Percentiles rank a stretch among this genome's conserved stretches.
Evolutionary conservation across 768 basidiomycete species (phyloP).

Genomic region (Hebeloma cylindrosporum): DNA sequence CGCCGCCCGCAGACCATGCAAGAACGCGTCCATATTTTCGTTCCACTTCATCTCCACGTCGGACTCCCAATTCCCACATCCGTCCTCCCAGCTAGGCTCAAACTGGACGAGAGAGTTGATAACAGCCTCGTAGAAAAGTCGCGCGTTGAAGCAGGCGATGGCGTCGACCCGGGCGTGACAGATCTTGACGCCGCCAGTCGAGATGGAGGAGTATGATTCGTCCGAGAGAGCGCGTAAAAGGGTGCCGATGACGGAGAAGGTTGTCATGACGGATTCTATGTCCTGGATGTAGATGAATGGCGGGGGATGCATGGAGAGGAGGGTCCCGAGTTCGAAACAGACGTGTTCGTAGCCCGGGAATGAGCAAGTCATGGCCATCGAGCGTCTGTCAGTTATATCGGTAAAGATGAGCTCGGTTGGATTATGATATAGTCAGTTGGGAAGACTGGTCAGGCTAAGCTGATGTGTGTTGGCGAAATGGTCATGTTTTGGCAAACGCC

Average conservation of each 20-base stretch:
- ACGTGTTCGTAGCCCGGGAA: slow-evolving; percentile 29
- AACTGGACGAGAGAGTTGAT: slow-evolving; percentile 61
- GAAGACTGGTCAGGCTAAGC: too few species aligned
- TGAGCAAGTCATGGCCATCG: too few species aligned
- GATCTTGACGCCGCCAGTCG: slow-evolving; percentile 27
- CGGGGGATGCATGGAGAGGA: slow-evolving; percentile 46
- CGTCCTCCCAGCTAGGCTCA: slow-evolving; percentile 58
- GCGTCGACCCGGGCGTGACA: slow-evolving; percentile 52
- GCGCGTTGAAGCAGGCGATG: slow-evolving; percentile 58
- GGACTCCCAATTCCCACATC: slow-evolving; percentile 58
- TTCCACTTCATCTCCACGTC: slow-evolving; percentile 50
- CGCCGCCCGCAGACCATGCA: slow-evolving; percentile 60
- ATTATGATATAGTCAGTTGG: too few species aligned
- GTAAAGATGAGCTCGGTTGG: too few species aligned
- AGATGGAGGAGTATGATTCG: slow-evolving; percentile 14
- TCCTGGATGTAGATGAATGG: slow-evolving; percentile 72
- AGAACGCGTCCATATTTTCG: slow-evolving; percentile 64
- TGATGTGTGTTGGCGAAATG: too few species aligned
- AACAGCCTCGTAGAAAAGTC: slow-evolving; percentile 64
- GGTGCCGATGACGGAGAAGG: slow-evolving; percentile 41
- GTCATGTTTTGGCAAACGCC: too few species aligned
- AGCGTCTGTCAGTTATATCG: too few species aligned
- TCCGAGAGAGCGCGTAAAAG: slow-evolving; percentile 31
- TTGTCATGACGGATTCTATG: slow-evolving; percentile 46
- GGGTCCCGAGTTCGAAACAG: slow-evolving; percentile 34